These are phyloP conservation scores for Pachysandra terminalis DNA, from an alignment of 164 flowering plant genomes.

Conservation along the genomic window DNA sequence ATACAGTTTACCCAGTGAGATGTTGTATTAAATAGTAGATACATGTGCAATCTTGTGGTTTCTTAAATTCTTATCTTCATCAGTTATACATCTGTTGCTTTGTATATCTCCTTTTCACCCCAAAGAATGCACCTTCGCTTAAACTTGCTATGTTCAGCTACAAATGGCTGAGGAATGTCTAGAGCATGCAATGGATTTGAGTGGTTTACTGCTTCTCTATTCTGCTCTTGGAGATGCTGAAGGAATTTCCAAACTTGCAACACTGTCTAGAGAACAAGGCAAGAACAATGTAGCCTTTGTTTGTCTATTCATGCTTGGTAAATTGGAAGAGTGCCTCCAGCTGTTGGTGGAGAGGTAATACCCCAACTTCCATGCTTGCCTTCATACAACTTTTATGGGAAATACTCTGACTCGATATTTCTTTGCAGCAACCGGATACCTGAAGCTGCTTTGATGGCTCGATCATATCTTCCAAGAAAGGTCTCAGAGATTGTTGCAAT, in stretches of 20 bases:
- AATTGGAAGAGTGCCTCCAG: slow-evolving; percentile 91
- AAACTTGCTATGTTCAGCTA: slow-evolving; percentile 45
- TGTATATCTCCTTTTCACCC: too few species aligned
- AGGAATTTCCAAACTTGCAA: slow-evolving; percentile 72
- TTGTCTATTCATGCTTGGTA: slow-evolving; percentile 89
- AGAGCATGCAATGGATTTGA: slow-evolving; percentile 81
- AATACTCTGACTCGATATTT: too few species aligned
- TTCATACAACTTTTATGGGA: too few species aligned
- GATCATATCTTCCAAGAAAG: slow-evolving; percentile 99
- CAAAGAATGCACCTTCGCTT: too few species aligned
- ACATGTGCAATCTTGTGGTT: too few species aligned
- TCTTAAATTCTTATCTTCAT: slow-evolving; percentile 1
- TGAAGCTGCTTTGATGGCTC: slow-evolving; percentile 98
- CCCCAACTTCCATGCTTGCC: too few species aligned
- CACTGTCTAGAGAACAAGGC: slow-evolving; percentile 88
- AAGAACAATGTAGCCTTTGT: slow-evolving; percentile 95
- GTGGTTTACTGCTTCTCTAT: slow-evolving; percentile 87
- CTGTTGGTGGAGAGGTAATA: slow-evolving; percentile 85
- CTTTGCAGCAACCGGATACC: slow-evolving; percentile 89
- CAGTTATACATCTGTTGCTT: background rate
- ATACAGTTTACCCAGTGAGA: too few species aligned
- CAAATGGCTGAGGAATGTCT: slow-evolving; percentile 96
- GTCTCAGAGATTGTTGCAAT: slow-evolving; percentile 84
- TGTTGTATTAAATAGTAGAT: too few species aligned
- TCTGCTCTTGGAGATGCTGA: slow-evolving; percentile 95